These are phyloP conservation scores for Discostella stelligera DNA, from an alignment of 352 stramenopile genomes.

Conservation along the genomic window DNA sequence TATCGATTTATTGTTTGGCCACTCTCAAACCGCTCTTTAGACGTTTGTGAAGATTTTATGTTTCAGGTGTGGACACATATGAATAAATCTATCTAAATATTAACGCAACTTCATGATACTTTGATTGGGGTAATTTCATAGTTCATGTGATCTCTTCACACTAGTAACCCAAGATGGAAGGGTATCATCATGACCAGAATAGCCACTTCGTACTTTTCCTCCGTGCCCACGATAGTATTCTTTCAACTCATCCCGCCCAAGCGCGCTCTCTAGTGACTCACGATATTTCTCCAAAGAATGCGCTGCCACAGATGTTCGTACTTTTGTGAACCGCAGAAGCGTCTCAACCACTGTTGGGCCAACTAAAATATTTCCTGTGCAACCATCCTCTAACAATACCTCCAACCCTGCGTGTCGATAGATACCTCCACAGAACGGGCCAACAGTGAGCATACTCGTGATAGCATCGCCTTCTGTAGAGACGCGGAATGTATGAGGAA, in stretches of 20 bases:
- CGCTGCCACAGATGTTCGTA: slow-evolving; percentile 62
- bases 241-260: slow-evolving; percentile 65
- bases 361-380: slow-evolving; percentile 75
- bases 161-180: slow-evolving; percentile 58
- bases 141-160: neutral
- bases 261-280: slow-evolving; percentile 67
- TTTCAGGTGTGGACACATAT: too few species aligned
- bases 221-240: slow-evolving; percentile 68
- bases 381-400: slow-evolving; percentile 72
- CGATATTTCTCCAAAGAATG: slow-evolving; percentile 71
- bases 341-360: slow-evolving; percentile 79
- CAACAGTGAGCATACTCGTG: slow-evolving; percentile 63
- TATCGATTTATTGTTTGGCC: too few species aligned
- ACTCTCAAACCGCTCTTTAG: too few species aligned
- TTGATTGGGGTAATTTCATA: neutral
- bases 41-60: too few species aligned
- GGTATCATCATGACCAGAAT: slow-evolving; percentile 8
- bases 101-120: too few species aligned
- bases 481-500: slow-evolving; percentile 74
- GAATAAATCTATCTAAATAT: too few species aligned
- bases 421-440: slow-evolving; percentile 48
- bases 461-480: slow-evolving; percentile 73
- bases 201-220: slow-evolving; percentile 29
- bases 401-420: slow-evolving; percentile 79
- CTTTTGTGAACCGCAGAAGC: slow-evolving; percentile 73